Percentiles rank a stretch among this genome's conserved stretches.
phyloP scores from a whole-genome alignment of 345 rosid species.

The Streptanthus diversifolius region DNA sequence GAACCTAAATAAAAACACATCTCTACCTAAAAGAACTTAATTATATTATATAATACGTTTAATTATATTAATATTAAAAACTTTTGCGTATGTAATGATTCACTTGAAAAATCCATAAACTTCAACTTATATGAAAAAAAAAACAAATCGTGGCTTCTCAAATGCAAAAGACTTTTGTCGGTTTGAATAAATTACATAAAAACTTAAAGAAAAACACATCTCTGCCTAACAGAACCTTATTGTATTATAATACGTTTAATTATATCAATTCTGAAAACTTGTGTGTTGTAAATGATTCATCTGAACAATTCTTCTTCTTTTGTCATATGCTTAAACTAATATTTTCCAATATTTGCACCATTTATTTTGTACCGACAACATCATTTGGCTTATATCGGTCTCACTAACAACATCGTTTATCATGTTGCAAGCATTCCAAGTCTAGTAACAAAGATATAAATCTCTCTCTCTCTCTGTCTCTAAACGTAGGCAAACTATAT shows the following conservation, averaged over 20 bases:
- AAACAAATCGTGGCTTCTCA: not conserved
- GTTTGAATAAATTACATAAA: not conserved
- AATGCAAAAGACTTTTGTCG: not conserved
- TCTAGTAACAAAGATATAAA: not conserved
- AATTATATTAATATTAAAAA: not conserved
- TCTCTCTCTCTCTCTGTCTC: slow-evolving; percentile 14
- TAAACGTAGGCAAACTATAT: slow-evolving; percentile 22
- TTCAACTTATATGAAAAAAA: not conserved
- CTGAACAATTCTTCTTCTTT: not conserved
- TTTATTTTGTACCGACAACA: slow-evolving; percentile 14
- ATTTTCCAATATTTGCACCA: slow-evolving; percentile 6
- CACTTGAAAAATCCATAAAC: not conserved
- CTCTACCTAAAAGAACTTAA: not conserved
- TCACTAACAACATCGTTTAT: slow-evolving; percentile 28
- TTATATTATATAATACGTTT: not conserved
- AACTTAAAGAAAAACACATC: not conserved
- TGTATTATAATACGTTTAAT: not conserved
- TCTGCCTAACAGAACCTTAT: not conserved
- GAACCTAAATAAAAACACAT: not conserved
- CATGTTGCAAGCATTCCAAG: slow-evolving; percentile 27
- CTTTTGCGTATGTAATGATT: not conserved
- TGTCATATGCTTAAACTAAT: not conserved
- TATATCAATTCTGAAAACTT: not conserved
- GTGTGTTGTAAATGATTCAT: not conserved
- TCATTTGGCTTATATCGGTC: slow-evolving; percentile 23